Percentiles rank a stretch among this genome's conserved stretches.
These are phyloP conservation scores for Xylaria bambusicola DNA, from an alignment of 495 filamentous ascomycete species.

Conservation along the genomic window DNA sequence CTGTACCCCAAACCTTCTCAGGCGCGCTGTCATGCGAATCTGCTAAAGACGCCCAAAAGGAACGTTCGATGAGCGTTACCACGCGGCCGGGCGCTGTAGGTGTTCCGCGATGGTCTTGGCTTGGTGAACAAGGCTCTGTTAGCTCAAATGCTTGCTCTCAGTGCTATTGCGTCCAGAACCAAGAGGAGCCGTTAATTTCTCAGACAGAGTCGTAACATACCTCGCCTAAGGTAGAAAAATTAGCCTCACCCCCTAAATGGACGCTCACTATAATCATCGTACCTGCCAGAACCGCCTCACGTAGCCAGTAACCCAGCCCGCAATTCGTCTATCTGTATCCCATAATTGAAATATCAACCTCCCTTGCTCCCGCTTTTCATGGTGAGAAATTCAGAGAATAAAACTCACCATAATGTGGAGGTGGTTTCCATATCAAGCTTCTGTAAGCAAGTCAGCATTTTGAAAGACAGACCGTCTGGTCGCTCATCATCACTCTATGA, in stretches of 20 bases:
- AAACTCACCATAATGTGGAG: slow-evolving; percentile 84
- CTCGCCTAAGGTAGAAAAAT: slow-evolving; percentile 51
- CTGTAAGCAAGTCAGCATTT: slow-evolving; percentile 47
- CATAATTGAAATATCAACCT: not conserved
- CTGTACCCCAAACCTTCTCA: slow-evolving; percentile 82
- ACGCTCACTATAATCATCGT: slow-evolving; percentile 19
- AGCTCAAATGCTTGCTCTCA: not conserved
- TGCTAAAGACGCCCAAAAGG: slow-evolving; percentile 75
- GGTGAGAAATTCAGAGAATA: not conserved
- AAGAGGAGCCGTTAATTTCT: not conserved
- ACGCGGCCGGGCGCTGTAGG: slow-evolving; percentile 85
- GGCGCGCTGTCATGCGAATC: slow-evolving; percentile 65
- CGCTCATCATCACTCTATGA: slow-evolving; percentile 8
- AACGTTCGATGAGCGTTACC: slow-evolving; percentile 83
- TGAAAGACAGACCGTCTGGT: not conserved
- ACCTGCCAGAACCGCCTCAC: slow-evolving; percentile 99
- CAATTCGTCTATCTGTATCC: slow-evolving; percentile 66
- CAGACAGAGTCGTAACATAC: slow-evolving; percentile 34
- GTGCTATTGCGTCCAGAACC: not conserved
- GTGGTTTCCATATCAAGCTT: slow-evolving; percentile 97
- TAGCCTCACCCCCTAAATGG: slow-evolving; percentile 15
- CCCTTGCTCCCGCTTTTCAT: not conserved
- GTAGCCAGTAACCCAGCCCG: slow-evolving; percentile 91
- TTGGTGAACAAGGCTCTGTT: slow-evolving; percentile 39
- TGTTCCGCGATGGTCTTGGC: slow-evolving; percentile 94